Base-by-base conservation (phyloP, 225 moss, liverwort and hornwort genomes). In the Climacium dendroides region DNA sequence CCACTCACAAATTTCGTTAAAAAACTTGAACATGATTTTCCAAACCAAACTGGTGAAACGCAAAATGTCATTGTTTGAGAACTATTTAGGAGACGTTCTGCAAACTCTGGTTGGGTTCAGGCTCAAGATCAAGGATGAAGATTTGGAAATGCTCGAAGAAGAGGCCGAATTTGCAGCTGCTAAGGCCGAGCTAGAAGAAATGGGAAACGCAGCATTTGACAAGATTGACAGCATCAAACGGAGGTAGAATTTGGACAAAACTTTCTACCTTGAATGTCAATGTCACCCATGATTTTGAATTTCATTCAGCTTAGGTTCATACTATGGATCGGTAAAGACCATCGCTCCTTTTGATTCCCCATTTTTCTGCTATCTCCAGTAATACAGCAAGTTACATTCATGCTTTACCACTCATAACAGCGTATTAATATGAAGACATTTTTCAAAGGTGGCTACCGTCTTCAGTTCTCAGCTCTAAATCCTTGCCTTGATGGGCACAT, bases 151-250 rank as follows among this genome's bases (percentile, higher is more conserved):
- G 81, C 85, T 95, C 37, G 96, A 97, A 89, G 92, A 92, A 48
- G 94, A 96, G 87, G 95, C 85, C 22, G 95, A 98, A 89, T 52
- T 84, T 74, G 95, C 95, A 81, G 90, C 91, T 54, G 93, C 94
- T 15, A 90, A 88, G 89, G 95, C 91, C 43, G 88, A 95, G 90
- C 90, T 96, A 73, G 89, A 90, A 71, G 94, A 95, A 73, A 74
- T 92, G 10, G 79, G 81, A 78, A 93, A 85, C 59, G 90, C 61
- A 67, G 93, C 95, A 83, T 89, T 90, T 73, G 95, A 95, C 60
- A 95, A 93, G 91, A 95, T 96, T 37, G 93, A 95, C 85, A 94
- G 90, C 43, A 96, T 95, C 89, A 96, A 96, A 90, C 93, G 92
- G 83, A 96, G 95, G 96, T 94, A 85, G n/a, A 66, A 59, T 77